Percentiles rank a stretch among this genome's conserved stretches.
Evolutionary conservation across 306 rosid genomes (phyloP).

Genomic region (Quercus rubra): DNA sequence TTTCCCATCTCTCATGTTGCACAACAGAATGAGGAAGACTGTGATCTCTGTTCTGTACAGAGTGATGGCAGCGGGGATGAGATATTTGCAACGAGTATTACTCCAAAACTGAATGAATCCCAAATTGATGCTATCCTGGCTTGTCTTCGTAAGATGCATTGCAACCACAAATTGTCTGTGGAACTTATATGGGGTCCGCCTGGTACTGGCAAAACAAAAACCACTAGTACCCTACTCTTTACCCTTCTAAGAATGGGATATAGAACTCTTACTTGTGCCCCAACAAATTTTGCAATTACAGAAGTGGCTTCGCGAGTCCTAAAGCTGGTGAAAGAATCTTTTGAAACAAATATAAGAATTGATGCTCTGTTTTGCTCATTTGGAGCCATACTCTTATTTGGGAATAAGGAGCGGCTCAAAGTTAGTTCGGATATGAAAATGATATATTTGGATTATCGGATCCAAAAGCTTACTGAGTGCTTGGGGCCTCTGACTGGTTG

Average conservation of each 20-base stretch:
- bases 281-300: constrained; percentile 70
- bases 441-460: constrained; percentile 60
- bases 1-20: not conserved
- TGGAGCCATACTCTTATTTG: constrained; percentile 67
- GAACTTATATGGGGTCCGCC: constrained; percentile 92
- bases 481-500: constrained; percentile 48
- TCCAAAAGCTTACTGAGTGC: constrained; percentile 38
- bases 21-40: constrained; percentile 35
- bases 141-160: constrained; percentile 36
- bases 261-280: constrained; percentile 71
- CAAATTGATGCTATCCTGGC: constrained; percentile 47
- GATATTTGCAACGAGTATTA: not conserved
- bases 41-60: constrained; percentile 14
- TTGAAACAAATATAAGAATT: not conserved
- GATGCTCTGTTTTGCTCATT: constrained; percentile 31
- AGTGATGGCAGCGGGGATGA: not conserved
- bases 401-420: constrained; percentile 61
- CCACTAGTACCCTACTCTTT: constrained; percentile 43
- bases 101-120: constrained; percentile 49
- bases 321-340: constrained; percentile 39
- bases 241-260: constrained; percentile 36
- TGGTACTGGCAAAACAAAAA: constrained; percentile 80
- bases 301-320: constrained; percentile 61
- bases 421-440: constrained; percentile 47
- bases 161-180: constrained; percentile 30